Percentiles rank a stretch among this genome's conserved stretches.
phyloP scores from a whole-genome alignment of 441 rosid species.

The Eruca vesicaria region DNA sequence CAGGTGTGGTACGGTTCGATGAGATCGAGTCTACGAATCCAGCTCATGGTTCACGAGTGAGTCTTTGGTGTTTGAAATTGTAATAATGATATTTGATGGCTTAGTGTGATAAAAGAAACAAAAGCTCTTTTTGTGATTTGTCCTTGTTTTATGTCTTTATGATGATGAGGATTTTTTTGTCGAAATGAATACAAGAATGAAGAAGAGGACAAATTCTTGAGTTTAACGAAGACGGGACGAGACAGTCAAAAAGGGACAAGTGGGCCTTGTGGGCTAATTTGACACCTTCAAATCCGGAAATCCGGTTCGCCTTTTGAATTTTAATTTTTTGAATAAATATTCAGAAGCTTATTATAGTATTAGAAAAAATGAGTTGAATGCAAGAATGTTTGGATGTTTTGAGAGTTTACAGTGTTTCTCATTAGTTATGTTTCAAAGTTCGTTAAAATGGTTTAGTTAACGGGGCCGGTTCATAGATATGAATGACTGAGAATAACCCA shows the following conservation, averaged over 20 bases:
- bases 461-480: background rate
- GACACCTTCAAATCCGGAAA: constrained; percentile 24
- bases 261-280: constrained; percentile 36
- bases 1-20: constrained; percentile 49
- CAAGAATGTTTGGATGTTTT: background rate
- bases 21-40: constrained; percentile 54
- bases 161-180: constrained; percentile 2
- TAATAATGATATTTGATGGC: background rate
- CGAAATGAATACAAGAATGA: background rate
- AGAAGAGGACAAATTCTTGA: constrained; percentile 45
- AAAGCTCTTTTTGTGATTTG: constrained; percentile 6
- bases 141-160: background rate
- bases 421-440: no score
- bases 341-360: background rate
- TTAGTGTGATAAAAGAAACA: background rate
- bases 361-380: background rate
- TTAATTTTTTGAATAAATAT: background rate
- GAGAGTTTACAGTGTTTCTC: no score
- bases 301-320: constrained; percentile 4
- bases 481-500: background rate
- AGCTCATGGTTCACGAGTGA: constrained; percentile 53
- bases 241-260: constrained; percentile 27
- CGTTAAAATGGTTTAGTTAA: background rate
- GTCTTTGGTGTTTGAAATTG: background rate
- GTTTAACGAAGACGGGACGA: constrained; percentile 34